phyloP scores from a whole-genome alignment of 371 early-diverging fungal genomes.

The Mucor racemosus region DNA sequence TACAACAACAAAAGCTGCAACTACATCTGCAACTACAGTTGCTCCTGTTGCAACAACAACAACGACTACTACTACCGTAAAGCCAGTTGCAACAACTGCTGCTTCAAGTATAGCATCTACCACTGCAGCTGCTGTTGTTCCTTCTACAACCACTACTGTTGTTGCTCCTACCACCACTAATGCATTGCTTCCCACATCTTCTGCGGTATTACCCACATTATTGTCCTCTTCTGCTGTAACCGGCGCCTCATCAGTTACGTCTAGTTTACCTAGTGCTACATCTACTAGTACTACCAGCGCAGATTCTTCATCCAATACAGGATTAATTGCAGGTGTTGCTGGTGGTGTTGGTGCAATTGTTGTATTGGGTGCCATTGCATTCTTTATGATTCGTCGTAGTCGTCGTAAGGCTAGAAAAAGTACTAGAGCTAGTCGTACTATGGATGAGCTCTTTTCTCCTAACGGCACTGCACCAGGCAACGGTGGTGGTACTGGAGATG shows the following conservation, averaged over 20 bases:
- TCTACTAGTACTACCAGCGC: neutral
- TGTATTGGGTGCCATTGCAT: constrained; percentile 21
- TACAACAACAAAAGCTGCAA: neutral
- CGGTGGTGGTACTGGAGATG: neutral
- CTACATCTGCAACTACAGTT: constrained; percentile 4
- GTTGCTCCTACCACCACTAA: neutral
- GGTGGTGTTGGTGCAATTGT: constrained; percentile 27
- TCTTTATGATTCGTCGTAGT: constrained; percentile 26
- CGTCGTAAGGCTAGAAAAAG: constrained; percentile 14
- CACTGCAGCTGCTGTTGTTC: neutral
- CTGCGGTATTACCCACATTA: neutral
- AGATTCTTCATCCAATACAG: constrained; percentile 7
- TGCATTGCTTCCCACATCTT: neutral
- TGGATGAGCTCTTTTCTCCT: constrained; percentile 34
- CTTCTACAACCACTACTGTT: neutral
- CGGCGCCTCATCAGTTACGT: neutral
- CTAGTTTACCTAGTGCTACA: constrained; percentile 8
- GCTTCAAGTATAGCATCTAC: neutral
- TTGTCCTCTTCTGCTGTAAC: neutral
- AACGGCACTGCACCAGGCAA: constrained; percentile 5
- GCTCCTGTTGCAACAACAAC: neutral
- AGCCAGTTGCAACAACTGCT: neutral
- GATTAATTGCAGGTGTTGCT: constrained; percentile 31
- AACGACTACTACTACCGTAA: neutral
- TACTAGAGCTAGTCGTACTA: constrained; percentile 28